Evolutionary conservation across 305 asterid species (phyloP).

Genomic region (Euphrasia arctica): DNA sequence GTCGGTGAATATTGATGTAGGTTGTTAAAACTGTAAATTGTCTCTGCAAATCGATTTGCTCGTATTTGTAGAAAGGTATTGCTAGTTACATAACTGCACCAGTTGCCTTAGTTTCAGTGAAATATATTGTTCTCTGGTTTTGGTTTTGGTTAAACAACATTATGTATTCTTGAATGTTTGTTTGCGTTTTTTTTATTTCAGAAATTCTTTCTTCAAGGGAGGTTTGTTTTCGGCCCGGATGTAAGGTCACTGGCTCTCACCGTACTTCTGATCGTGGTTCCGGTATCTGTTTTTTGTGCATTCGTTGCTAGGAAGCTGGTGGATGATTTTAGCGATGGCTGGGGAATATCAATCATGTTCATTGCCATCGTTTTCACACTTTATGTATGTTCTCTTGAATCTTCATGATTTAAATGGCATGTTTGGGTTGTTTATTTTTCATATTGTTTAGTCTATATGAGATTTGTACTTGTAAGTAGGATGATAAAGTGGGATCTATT

Average conservation of each 20-base stretch:
- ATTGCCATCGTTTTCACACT: constrained; percentile 60
- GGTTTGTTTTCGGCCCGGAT: constrained; percentile 94
- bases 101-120: no score
- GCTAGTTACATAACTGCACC: background rate
- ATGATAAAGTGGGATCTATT: background rate
- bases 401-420: background rate
- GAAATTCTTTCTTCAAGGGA: constrained; percentile 86
- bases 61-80: background rate
- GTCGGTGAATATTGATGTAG: constrained; percentile 8
- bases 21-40: constrained; percentile 13
- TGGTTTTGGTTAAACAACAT: background rate
- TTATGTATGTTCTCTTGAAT: constrained; percentile 47
- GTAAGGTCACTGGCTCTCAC: constrained; percentile 85
- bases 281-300: constrained; percentile 71
- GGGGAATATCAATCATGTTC: constrained; percentile 76
- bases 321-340: constrained; percentile 58
- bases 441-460: constrained; percentile 1
- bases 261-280: constrained; percentile 81
- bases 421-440: background rate
- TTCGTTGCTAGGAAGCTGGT: constrained; percentile 89
- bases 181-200: constrained; percentile 37
- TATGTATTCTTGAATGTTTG: background rate
- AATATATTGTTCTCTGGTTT: background rate
- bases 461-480: background rate
- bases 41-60: constrained; percentile 5